phyloP scores from a whole-genome alignment of 2,329 filamentous ascomycete genomes.

The Phyllachora maydis region DNA sequence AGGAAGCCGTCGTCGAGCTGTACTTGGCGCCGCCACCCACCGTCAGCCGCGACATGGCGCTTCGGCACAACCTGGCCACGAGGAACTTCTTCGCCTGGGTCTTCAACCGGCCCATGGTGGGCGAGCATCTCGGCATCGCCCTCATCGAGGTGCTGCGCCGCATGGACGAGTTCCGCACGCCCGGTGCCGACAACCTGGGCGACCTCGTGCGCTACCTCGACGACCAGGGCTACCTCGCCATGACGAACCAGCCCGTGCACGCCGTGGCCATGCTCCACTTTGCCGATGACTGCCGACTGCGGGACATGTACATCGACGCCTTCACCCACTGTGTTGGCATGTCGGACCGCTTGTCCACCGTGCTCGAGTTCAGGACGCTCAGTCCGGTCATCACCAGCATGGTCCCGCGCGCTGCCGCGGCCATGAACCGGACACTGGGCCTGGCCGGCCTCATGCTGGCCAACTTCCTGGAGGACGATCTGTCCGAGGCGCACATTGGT shows the following conservation, averaged over 20 bases:
- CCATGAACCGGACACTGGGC: constrained; percentile 43
- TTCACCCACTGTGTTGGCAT: constrained; percentile 67
- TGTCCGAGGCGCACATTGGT: constrained; percentile 45
- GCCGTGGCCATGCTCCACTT: constrained; percentile 47
- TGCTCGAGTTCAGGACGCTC: constrained; percentile 41
- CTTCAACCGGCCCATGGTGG: constrained; percentile 43
- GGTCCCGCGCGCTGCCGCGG: constrained; percentile 12
- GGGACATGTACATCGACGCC: constrained; percentile 48
- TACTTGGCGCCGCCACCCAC: constrained; percentile 46
- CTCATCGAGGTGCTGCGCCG: constrained; percentile 43
- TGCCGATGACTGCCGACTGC: constrained; percentile 42
- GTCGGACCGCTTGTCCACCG: constrained; percentile 35
- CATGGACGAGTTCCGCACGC: constrained; percentile 38
- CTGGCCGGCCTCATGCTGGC: constrained; percentile 35
- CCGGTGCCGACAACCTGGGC: constrained; percentile 30
- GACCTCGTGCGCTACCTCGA: constrained; percentile 48
- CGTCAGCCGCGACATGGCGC: constrained; percentile 28
- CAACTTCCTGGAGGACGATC: constrained; percentile 51
- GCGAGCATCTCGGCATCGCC: constrained; percentile 40
- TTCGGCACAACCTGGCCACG: constrained; percentile 44
- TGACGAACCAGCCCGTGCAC: constrained; percentile 44
- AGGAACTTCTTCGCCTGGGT: constrained; percentile 62
- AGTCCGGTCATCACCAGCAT: constrained; percentile 20
- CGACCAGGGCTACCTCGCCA: constrained; percentile 46
- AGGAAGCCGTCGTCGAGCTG: constrained; percentile 26